Conservation (phyloP, 169 alveolate species). For the Cystoisospora suis region DNA sequence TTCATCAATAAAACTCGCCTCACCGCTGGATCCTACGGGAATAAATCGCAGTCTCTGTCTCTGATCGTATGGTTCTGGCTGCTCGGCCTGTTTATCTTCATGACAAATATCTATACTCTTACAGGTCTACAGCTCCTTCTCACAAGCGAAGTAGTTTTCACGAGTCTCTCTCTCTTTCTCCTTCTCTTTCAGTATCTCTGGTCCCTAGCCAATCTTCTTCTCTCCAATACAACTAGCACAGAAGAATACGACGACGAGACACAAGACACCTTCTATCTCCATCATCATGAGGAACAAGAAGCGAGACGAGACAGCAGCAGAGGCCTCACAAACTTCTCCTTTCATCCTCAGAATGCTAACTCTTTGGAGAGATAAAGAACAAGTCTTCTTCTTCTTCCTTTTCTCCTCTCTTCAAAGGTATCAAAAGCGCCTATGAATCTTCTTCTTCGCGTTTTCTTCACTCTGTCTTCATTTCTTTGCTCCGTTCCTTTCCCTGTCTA, state of each 20-base stretch:
- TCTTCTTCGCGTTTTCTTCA: no score
- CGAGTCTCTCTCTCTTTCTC: background rate
- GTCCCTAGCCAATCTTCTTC: background rate
- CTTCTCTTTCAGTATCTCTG: background rate
- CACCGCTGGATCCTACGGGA: conserved; percentile 19
- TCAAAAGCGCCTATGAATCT: no score
- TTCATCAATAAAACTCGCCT: background rate
- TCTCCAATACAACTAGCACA: conserved; percentile 11
- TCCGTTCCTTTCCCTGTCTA: no score
- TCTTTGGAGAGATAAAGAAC: no score
- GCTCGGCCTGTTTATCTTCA: background rate
- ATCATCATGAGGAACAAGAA: no score
- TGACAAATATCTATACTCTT: background rate
- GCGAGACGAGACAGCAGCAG: no score
- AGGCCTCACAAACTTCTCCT: no score
- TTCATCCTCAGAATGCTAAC: no score
- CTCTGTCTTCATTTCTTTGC: no score
- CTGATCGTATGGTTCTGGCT: conserved; percentile 26
- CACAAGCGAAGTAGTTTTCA: background rate
- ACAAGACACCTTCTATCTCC: background rate
- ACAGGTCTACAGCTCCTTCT: background rate
- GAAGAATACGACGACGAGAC: background rate
- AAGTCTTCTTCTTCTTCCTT: no score
- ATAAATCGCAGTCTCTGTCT: background rate
- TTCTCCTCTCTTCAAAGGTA: no score